Percentiles rank a stretch among this genome's conserved stretches.
phyloP scores from a whole-genome alignment of 176 grass and related monocot genomes.

The Chloris gayana region DNA sequence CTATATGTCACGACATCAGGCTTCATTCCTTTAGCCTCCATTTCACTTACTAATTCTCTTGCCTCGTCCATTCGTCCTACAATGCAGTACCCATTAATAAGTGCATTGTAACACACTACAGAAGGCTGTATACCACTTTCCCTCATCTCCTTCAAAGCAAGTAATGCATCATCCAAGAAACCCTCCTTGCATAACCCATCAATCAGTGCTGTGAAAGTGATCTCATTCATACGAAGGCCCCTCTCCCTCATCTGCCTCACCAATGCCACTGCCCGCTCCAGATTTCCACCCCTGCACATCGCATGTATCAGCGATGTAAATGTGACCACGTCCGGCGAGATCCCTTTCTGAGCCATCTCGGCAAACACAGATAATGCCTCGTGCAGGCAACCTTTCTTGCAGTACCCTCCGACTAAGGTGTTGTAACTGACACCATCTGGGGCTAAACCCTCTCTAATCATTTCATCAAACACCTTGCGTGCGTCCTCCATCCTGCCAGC shows the following conservation, averaged over 20 bases:
- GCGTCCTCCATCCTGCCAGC: slow-evolving; percentile 51
- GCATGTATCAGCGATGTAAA: slow-evolving; percentile 78
- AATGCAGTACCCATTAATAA: slow-evolving; percentile 79
- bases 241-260: slow-evolving; percentile 66
- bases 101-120: slow-evolving; percentile 75
- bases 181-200: slow-evolving; percentile 79
- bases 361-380: slow-evolving; percentile 51
- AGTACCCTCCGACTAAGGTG: slow-evolving; percentile 75
- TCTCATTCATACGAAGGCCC: slow-evolving; percentile 64
- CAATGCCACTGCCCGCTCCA: slow-evolving; percentile 59
- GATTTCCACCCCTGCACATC: slow-evolving; percentile 70
- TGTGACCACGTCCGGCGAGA: slow-evolving; percentile 58
- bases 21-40: slow-evolving; percentile 58
- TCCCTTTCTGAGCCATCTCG: slow-evolving; percentile 60
- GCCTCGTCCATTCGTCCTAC: slow-evolving; percentile 65
- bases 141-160: slow-evolving; percentile 62
- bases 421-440: slow-evolving; percentile 70
- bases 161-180: slow-evolving; percentile 72
- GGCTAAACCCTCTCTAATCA: slow-evolving; percentile 50
- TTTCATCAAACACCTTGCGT: slow-evolving; percentile 69
- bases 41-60: slow-evolving; percentile 41
- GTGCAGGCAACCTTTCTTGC: slow-evolving; percentile 60
- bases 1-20: slow-evolving; percentile 77
- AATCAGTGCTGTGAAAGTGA: slow-evolving; percentile 73
- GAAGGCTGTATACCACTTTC: slow-evolving; percentile 59